Base-by-base conservation (phyloP, 2,329 filamentous ascomycete genomes). In the Colletotrichum tropicale region DNA sequence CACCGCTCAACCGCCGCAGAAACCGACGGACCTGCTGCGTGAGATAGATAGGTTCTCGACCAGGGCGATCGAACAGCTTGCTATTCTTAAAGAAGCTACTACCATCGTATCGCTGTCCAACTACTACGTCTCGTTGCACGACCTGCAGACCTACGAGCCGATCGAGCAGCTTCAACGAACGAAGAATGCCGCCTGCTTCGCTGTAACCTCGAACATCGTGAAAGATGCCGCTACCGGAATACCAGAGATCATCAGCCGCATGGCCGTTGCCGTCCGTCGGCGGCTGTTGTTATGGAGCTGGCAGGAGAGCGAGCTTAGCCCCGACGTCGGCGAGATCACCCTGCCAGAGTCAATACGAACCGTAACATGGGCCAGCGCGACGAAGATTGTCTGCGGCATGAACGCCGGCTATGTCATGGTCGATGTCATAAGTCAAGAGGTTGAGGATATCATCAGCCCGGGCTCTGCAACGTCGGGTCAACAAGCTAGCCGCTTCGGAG, bases 31-130 rank as follows among this genome's bases (percentile, higher is more conserved):
- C 81, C 91, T 98, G 28, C 88, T 98, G 64, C 94, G 96, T 77
- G 98, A 98, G 84, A 90, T 98, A 68, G 97, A 99, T 80, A 97
- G 95, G 86, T 99, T 99, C 88, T 97, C 96, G 12, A 92, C 94
- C 38, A 93, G 95, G 76, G 93, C 96, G 70, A 93, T 99, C 78
- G 96, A 98, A 81, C 96, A 99, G 88, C 92, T 99, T 18, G 96
- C 96, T 73, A 94, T 98, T 75, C 96, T 99, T 82, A 98, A 98
- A 82, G 97, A 98, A 85, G 96, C 96, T 71, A 97, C 95, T 83
- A 94, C 95, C 24, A 91, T 99, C 61, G 92, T 99, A 74, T 98
- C 96, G 18, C 89, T 99, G 70, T 98, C 96, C 78, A 98, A 98
- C 85, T 95, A 94, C 80, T 92, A 96, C 84, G 92, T 99, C 78